Percentiles rank a stretch among this genome's conserved stretches.
Conservation (phyloP, 2,329 filamentous ascomycete species). For the Penicillium sp. region DNA sequence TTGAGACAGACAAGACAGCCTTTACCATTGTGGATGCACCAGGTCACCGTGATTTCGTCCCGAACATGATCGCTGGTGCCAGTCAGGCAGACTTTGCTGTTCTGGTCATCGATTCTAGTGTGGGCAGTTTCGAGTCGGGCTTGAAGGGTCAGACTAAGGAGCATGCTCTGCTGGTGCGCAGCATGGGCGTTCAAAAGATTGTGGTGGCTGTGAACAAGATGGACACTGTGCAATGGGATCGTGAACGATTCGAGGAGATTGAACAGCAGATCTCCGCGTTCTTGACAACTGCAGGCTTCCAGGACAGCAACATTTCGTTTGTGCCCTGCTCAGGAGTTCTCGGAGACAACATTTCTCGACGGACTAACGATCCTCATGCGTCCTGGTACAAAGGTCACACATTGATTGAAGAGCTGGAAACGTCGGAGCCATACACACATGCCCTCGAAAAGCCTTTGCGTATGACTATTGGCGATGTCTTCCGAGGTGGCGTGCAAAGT, state of each 20-base stretch:
- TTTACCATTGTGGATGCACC: conserved; percentile 97
- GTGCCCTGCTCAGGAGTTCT: conserved; percentile 86
- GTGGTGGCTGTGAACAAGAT: conserved; percentile 96
- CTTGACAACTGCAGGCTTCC: conserved; percentile 76
- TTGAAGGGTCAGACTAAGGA: conserved; percentile 92
- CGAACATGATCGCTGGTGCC: conserved; percentile 97
- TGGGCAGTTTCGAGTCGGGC: conserved; percentile 89
- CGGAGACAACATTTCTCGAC: conserved; percentile 75
- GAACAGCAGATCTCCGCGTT: conserved; percentile 79
- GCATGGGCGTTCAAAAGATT: conserved; percentile 82
- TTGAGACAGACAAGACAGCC: conserved; percentile 79
- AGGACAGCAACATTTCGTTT: conserved; percentile 75
- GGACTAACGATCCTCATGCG: conserved; percentile 47
- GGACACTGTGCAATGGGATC: conserved; percentile 79
- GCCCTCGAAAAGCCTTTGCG: conserved; percentile 76
- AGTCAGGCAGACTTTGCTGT: conserved; percentile 96
- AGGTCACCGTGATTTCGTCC: conserved; percentile 92
- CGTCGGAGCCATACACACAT: conserved; percentile 69
- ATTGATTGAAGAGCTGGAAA: conserved; percentile 79
- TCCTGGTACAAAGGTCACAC: conserved; percentile 81
- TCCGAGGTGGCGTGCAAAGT: conserved; percentile 73
- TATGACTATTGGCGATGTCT: conserved; percentile 84
- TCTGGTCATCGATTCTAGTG: conserved; percentile 86
- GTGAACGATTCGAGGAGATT: conserved; percentile 81
- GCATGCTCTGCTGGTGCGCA: conserved; percentile 83